Evolutionary conservation across 495 filamentous ascomycete species (phyloP).

Genomic region (Lophium mytilinum): DNA sequence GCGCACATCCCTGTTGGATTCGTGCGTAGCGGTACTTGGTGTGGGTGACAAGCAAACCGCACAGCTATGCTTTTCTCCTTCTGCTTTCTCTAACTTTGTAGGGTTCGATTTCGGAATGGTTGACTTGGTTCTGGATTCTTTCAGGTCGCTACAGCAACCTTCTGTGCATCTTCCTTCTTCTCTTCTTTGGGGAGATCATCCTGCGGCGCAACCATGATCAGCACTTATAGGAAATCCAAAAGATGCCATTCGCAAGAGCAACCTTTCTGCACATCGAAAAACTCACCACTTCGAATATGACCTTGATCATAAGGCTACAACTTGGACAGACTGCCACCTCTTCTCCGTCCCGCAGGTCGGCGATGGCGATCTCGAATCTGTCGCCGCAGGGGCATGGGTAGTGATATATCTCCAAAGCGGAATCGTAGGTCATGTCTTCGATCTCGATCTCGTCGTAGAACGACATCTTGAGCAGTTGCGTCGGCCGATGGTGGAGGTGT

Average conservation of each 20-base stretch:
- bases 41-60: too few species aligned
- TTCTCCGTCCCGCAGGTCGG: slow-evolving; percentile 76
- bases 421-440: slow-evolving; percentile 95
- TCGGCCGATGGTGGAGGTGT: too few species aligned
- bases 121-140: not conserved
- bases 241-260: not conserved
- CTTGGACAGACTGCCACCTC: slow-evolving; percentile 94
- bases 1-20: too few species aligned
- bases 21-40: too few species aligned
- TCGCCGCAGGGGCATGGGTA: slow-evolving; percentile 97
- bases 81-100: too few species aligned
- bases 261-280: too few species aligned
- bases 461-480: slow-evolving; percentile 36
- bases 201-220: slow-evolving; percentile 5
- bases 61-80: too few species aligned
- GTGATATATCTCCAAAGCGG: slow-evolving; percentile 74
- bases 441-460: slow-evolving; percentile 99
- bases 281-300: slow-evolving; percentile 78
- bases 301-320: slow-evolving; percentile 90
- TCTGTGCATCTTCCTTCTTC: not conserved
- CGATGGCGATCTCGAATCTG: slow-evolving; percentile 85
- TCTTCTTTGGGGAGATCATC: slow-evolving; percentile 26
- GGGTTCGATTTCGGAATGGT: too few species aligned
- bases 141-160: slow-evolving; percentile 10
- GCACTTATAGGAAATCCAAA: not conserved